Percentiles rank a stretch among this genome's conserved stretches.
These are phyloP conservation scores for Aureobasidium sp. DNA, from an alignment of 2,329 filamentous ascomycete species.

Conservation along the genomic window DNA sequence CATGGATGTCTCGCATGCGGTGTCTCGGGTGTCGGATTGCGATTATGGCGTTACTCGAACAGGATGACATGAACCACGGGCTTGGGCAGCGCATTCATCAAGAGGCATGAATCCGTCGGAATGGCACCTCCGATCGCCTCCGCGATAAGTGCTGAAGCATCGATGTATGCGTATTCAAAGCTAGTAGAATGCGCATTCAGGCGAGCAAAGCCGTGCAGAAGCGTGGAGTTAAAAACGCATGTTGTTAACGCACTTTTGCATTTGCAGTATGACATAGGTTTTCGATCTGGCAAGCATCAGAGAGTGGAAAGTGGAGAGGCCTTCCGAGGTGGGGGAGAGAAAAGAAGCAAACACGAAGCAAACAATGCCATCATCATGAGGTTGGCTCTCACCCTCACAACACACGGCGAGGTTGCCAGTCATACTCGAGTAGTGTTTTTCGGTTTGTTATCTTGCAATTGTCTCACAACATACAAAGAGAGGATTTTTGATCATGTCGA, in stretches of 20 bases:
- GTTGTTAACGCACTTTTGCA: not conserved
- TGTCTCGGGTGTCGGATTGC: slow-evolving; percentile 1
- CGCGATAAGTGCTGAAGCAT: not conserved
- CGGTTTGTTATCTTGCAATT: not conserved
- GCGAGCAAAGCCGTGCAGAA: slow-evolving; percentile 11
- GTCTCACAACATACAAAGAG: not conserved
- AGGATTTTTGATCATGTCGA: slow-evolving; percentile 21
- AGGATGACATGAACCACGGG: slow-evolving; percentile 2
- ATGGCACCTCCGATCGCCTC: slow-evolving; percentile 4
- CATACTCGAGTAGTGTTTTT: not conserved
- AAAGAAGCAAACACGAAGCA: not conserved
- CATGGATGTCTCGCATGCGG: slow-evolving; percentile 14
- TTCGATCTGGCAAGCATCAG: not conserved
- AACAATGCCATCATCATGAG: slow-evolving; percentile 13
- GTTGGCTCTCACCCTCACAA: not conserved
- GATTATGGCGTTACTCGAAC: not conserved
- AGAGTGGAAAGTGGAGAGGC: not conserved
- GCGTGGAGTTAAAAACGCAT: not conserved
- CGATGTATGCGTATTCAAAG: not conserved
- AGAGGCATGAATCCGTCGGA: not conserved
- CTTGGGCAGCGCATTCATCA: not conserved
- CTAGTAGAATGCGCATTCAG: not conserved
- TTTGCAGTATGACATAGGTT: not conserved
- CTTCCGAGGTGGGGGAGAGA: not conserved
- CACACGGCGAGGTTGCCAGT: not conserved